Evolutionary conservation across 2,329 filamentous ascomycete genomes (phyloP).

Genomic region (Colletotrichum graminicola): DNA sequence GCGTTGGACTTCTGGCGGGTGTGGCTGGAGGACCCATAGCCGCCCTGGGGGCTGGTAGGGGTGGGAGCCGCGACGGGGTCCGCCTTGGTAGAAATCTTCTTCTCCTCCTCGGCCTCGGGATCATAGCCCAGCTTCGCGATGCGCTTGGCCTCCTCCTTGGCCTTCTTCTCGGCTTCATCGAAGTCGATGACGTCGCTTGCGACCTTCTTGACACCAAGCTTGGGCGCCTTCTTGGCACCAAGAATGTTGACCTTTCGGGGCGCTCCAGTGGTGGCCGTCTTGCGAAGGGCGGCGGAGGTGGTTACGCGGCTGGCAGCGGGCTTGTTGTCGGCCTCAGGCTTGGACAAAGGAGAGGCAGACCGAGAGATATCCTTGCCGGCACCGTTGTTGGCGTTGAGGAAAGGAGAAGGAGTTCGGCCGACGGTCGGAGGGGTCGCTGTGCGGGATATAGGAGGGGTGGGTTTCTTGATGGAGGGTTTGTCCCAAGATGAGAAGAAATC

Average conservation of each 20-base stretch:
- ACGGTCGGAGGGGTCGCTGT: constrained; percentile 86
- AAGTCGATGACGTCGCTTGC: constrained; percentile 88
- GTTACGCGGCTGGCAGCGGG: constrained; percentile 79
- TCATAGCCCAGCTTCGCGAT: constrained; percentile 97
- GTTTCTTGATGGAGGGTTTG: constrained; percentile 95
- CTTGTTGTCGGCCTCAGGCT: constrained; percentile 65
- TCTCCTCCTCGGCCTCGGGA: constrained; percentile 82
- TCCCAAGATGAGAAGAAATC: constrained; percentile 99
- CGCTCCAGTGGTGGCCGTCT: constrained; percentile 72
- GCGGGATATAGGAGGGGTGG: constrained; percentile 91
- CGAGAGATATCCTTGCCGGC: constrained; percentile 79
- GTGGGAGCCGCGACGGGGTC: constrained; percentile 78
- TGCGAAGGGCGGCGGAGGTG: constrained; percentile 85
- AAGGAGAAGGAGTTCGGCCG: constrained; percentile 88
- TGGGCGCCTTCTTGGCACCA: constrained; percentile 84
- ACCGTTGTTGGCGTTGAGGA: constrained; percentile 81
- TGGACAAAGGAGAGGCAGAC: constrained; percentile 84
- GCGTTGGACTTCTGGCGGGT: constrained; percentile 73
- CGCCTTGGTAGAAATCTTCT: constrained; percentile 58
- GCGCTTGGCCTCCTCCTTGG: constrained; percentile 95
- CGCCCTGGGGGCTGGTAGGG: constrained; percentile 75
- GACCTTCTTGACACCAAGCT: constrained; percentile 94
- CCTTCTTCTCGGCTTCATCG: constrained; percentile 96
- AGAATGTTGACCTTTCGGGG: constrained; percentile 88
- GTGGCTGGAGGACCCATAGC: constrained; percentile 72